Conservation (phyloP, 2,329 filamentous ascomycete species). For the Trichoderma breve region DNA sequence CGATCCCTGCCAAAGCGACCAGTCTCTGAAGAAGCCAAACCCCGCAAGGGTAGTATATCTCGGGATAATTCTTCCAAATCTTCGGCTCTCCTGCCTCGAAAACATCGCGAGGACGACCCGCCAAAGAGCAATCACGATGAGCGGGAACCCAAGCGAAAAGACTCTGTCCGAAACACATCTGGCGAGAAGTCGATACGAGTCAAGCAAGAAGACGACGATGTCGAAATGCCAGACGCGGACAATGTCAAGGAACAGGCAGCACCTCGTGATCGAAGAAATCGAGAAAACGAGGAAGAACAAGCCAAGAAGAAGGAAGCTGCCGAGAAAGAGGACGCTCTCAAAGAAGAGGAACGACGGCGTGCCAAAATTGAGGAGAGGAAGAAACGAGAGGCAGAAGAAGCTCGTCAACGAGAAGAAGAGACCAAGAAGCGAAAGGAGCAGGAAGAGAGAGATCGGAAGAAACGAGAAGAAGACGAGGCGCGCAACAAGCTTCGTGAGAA, state of each 20-base stretch:
- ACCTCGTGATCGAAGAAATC: constrained; percentile 35
- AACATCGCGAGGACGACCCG: constrained; percentile 43
- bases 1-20: constrained; percentile 39
- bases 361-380: constrained; percentile 39
- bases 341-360: constrained; percentile 33
- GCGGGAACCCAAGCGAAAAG: constrained; percentile 40
- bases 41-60: constrained; percentile 41
- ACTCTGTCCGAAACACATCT: constrained; percentile 40
- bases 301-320: constrained; percentile 33
- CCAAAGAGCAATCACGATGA: constrained; percentile 38
- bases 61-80: constrained; percentile 41
- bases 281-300: constrained; percentile 36
- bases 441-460: constrained; percentile 38
- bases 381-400: constrained; percentile 34
- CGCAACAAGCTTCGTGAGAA: constrained; percentile 32
- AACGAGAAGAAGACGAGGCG: constrained; percentile 39
- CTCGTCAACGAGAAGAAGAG: constrained; percentile 33
- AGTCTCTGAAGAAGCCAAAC: constrained; percentile 46
- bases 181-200: constrained; percentile 54
- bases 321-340: constrained; percentile 36
- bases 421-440: constrained; percentile 35
- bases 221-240: constrained; percentile 54
- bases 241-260: constrained; percentile 30
- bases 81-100: constrained; percentile 34
- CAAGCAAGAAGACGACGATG: constrained; percentile 55